Percentiles rank a stretch among this genome's conserved stretches.
Evolutionary conservation across 2,329 filamentous ascomycete genomes (phyloP).

Genomic region (Botrytis fabae): DNA sequence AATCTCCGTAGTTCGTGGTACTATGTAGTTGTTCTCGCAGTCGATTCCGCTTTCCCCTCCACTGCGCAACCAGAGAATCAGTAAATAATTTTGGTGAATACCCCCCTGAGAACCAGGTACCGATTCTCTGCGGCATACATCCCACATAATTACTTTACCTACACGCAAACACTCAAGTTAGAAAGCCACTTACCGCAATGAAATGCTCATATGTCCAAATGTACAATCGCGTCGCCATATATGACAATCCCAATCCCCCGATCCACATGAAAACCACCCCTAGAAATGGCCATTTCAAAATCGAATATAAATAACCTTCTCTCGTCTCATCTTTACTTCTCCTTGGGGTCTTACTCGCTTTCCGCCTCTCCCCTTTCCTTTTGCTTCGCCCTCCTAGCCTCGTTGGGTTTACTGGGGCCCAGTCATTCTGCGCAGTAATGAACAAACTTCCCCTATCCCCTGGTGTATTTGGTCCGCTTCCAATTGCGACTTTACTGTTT

Average conservation of each 20-base stretch:
- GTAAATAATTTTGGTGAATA: not conserved
- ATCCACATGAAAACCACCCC: conserved; percentile 81
- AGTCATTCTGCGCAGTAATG: conserved; percentile 92
- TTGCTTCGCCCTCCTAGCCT: conserved; percentile 40
- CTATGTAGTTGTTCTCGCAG: conserved; percentile 70
- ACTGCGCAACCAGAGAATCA: conserved; percentile 67
- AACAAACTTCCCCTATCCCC: conserved; percentile 47
- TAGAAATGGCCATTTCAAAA: conserved; percentile 91
- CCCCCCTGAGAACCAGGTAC: not conserved
- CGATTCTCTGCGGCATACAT: not conserved
- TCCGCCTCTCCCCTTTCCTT: conserved; percentile 41
- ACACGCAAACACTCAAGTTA: not conserved
- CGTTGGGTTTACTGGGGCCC: conserved; percentile 73
- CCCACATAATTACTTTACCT: not conserved
- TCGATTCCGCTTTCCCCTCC: conserved; percentile 75
- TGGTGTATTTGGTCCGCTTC: conserved; percentile 22
- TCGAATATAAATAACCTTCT: conserved; percentile 84
- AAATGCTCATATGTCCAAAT: conserved; percentile 78
- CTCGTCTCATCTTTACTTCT: conserved; percentile 85
- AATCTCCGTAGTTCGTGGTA: conserved; percentile 76
- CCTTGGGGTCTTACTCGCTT: conserved; percentile 39
- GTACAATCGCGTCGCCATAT: conserved; percentile 81
- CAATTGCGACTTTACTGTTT: conserved; percentile 18
- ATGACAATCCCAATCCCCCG: conserved; percentile 67
- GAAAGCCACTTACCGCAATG: conserved; percentile 20